Evolutionary conservation across 2,329 filamentous ascomycete genomes (phyloP).

Genomic region (Aspergillus pseudonomiae): DNA sequence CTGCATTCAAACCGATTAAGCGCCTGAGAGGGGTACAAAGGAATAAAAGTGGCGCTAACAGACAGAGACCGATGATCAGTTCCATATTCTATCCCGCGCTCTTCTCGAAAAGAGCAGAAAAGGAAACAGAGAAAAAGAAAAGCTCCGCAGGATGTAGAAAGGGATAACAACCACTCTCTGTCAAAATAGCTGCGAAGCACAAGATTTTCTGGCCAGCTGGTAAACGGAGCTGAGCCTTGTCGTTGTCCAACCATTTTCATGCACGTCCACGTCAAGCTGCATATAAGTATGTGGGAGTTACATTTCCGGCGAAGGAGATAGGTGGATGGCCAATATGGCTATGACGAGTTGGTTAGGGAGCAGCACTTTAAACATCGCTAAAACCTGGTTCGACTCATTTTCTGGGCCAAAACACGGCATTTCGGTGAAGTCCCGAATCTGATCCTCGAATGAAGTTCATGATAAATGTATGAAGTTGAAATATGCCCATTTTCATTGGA

Average conservation of each 20-base stretch:
- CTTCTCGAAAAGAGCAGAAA: not conserved
- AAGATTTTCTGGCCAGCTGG: not conserved
- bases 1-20: not conserved
- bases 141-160: not conserved
- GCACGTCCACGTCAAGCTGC: not conserved
- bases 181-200: not conserved
- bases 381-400: not conserved
- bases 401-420: not conserved
- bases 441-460: not conserved
- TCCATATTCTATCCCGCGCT: not conserved
- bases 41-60: not conserved
- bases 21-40: not conserved
- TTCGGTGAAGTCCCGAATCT: not conserved
- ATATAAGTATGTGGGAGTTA: not conserved
- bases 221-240: not conserved
- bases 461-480: not conserved
- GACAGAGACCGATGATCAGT: not conserved
- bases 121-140: not conserved
- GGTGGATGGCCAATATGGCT: not conserved
- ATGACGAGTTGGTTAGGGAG: not conserved
- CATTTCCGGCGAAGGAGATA: not conserved
- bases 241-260: not conserved
- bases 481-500: not conserved
- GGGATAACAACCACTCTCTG: not conserved
- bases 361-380: not conserved